Conservation (phyloP, 1,139 yeast genomes). For the Suhomyces yuchorum region DNA sequence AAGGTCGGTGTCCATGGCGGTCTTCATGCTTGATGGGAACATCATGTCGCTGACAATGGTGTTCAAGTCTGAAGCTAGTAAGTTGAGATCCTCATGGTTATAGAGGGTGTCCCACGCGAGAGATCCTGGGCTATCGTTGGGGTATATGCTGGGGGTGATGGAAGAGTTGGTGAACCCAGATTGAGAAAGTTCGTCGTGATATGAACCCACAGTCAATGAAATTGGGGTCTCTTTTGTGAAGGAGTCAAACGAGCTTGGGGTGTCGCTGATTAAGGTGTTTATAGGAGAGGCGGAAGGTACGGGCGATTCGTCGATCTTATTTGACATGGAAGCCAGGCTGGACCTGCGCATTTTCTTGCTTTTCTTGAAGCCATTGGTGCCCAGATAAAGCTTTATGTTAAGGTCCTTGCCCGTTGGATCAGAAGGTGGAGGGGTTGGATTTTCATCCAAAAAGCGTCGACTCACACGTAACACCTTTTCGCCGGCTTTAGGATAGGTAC, state of each 20-base stretch:
- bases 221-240: constrained; percentile 3
- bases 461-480: constrained; percentile 22
- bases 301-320: neutral
- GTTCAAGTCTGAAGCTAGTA: constrained; percentile 45
- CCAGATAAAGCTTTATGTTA: constrained; percentile 15
- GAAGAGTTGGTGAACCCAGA: constrained; percentile 1
- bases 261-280: constrained; percentile 2
- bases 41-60: constrained; percentile 46
- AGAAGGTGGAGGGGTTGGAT: constrained; percentile 12
- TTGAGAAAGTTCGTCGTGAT: neutral
- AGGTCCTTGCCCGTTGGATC: constrained; percentile 11
- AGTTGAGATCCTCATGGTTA: constrained; percentile 38
- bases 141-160: constrained; percentile 2
- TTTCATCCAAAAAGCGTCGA: constrained; percentile 14
- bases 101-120: constrained; percentile 18
- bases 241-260: constrained; percentile 7
- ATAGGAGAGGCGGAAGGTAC: constrained; percentile 4
- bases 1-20: neutral
- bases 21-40: constrained; percentile 29
- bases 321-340: neutral
- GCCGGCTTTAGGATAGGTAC: constrained; percentile 25
- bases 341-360: constrained; percentile 4
- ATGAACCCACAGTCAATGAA: constrained; percentile 2
- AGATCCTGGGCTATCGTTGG: constrained; percentile 9
- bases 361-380: constrained; percentile 12